Evolutionary conservation across 1,284 basidiomycete species (phyloP), one percentile per base, ranked within the genome.

Genomic region (Heterobasidion annosum): DNA sequence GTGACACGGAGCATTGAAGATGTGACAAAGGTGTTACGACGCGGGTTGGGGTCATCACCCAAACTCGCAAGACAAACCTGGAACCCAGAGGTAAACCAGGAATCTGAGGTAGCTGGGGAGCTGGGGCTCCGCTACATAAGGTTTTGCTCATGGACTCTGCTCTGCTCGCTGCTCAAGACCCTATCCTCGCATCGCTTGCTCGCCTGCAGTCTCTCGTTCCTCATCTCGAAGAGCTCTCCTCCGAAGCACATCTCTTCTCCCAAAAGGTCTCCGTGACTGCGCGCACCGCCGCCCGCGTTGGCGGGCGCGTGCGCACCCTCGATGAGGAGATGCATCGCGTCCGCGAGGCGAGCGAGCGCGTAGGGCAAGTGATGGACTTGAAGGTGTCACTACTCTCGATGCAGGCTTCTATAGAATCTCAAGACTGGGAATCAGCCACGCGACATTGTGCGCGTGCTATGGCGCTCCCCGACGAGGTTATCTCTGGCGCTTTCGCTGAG

Each of bases 391-490:
- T 99, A 25, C 73, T 80, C 34, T 83, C 84, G 15, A 75, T 98
- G 8, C 84, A 88, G 57, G 68, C 76, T 0, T 81, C 91, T 5
- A 94, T 98, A 42, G 88, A 92, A 42, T 77, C 75, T 55, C 81
- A 87, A 59, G 97, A 99, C 66, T 99, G 96, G 95, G 96, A 98
- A 67, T 83, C 90, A 13, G 96, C 96, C 1, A 88, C 93, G 0
- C 78, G 91, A 58, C 88, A 94, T 64, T 97, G 95, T 69, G 84
- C 90, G 16, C 76, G 92, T 34, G 96, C 94, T 1, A 94, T 95
- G 85, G 76, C 85, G 0, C 74, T 98, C 32, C 87, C 93, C 3
- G 65, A 73, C 4, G 82, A 85, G 43, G 85, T 99, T 33, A 82
- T 91, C 32, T 80, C 83, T 19, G 92, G 93, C 7, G 77, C 81